Evolutionary conservation across 441 rosid species (phyloP).

Genomic region (Populus hybrid): DNA sequence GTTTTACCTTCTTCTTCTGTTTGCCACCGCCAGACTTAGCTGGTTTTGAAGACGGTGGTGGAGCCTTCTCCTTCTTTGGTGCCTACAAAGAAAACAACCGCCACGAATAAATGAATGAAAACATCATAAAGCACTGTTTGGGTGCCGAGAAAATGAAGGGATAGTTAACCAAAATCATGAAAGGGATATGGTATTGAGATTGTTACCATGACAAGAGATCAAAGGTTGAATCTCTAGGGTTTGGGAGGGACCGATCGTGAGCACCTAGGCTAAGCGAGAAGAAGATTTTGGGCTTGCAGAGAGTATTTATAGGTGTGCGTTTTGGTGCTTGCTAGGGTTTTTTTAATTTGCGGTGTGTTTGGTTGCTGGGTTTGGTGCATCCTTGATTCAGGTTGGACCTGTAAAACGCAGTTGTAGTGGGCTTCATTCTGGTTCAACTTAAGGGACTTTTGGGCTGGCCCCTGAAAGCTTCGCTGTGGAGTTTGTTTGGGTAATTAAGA

Average conservation of each 20-base stretch:
- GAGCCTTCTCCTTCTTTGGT: constrained; percentile 67
- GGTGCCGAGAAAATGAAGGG: neutral
- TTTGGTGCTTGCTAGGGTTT: neutral
- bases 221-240: neutral
- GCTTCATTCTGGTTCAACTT: neutral
- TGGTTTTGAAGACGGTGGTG: constrained; percentile 59
- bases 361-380: neutral
- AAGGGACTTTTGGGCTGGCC: neutral
- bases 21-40: constrained; percentile 59
- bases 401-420: neutral
- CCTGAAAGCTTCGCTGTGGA: too few relatives aligned
- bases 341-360: neutral
- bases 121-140: neutral
- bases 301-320: neutral
- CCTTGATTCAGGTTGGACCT: neutral
- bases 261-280: neutral
- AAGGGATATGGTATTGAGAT: neutral
- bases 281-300: neutral
- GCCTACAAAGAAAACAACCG: constrained; percentile 27
- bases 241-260: neutral
- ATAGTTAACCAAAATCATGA: neutral
- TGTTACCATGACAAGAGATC: neutral
- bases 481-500: neutral
- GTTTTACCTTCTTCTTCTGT: constrained; percentile 59
- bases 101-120: neutral